A percentile compares a stretch with the other conserved stretches of the same genome.
These are phyloP conservation scores for Paecilomyces sp. DNA, from an alignment of 2,329 filamentous ascomycete genomes.

Conservation along the genomic window DNA sequence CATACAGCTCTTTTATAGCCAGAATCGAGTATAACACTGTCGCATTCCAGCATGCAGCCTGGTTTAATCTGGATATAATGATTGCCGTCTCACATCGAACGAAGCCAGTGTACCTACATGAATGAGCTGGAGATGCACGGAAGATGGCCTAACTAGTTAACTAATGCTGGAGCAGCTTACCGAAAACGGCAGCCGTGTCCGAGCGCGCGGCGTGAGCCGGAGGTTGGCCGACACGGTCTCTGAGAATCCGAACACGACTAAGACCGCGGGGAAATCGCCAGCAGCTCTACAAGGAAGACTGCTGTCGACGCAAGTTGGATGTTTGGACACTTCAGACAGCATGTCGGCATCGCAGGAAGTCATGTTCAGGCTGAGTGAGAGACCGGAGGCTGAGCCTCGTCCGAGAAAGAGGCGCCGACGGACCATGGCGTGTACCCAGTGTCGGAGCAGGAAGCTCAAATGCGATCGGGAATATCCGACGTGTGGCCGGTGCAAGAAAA, in stretches of 20 bases:
- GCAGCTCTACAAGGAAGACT: not conserved
- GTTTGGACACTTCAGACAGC: not conserved
- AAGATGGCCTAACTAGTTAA: not conserved
- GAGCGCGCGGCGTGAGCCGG: not conserved
- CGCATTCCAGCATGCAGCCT: too few relatives aligned
- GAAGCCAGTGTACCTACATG: not conserved
- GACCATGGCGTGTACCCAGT: slow-evolving; percentile 35
- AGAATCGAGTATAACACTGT: not conserved
- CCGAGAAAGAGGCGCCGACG: slow-evolving; percentile 32
- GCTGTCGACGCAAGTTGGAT: not conserved
- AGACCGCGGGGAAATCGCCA: not conserved
- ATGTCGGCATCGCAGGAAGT: slow-evolving; percentile 4
- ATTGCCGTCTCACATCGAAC: too few relatives aligned
- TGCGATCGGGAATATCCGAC: slow-evolving; percentile 37
- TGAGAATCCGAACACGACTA: not conserved
- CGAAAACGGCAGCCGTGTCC: not conserved
- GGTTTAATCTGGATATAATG: too few relatives aligned
- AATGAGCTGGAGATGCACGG: not conserved
- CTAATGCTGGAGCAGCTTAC: not conserved
- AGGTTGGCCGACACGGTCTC: not conserved
- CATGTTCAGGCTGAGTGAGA: slow-evolving; percentile 1
- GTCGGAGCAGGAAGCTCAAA: slow-evolving; percentile 35
- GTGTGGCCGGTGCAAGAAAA: slow-evolving; percentile 32
- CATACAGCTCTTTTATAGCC: not conserved
- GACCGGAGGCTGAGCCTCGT: slow-evolving; percentile 12